phyloP scores from a whole-genome alignment of 1,284 basidiomycete genomes.

The Cryptococcus hybrid region DNA sequence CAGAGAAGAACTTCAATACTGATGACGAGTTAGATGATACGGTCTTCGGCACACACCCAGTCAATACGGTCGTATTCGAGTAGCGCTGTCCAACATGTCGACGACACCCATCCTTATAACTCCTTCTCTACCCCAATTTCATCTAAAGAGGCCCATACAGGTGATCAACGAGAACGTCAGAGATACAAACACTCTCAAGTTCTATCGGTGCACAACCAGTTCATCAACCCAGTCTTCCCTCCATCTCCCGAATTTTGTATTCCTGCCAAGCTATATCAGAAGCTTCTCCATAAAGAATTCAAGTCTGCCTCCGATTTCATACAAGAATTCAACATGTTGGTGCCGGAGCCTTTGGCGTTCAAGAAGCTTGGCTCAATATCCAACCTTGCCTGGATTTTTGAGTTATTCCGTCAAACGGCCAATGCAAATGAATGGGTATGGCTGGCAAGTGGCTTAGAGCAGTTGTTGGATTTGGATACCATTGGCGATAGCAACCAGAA shows the following conservation, averaged over 20 bases:
- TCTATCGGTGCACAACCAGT: background rate
- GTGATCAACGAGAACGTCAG: too few relatives aligned
- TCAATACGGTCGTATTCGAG: slow-evolving; percentile 4
- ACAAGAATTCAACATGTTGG: background rate
- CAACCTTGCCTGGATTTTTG: slow-evolving; percentile 10
- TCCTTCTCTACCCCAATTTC: background rate
- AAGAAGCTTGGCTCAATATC: background rate
- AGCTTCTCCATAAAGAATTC: background rate
- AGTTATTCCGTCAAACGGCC: slow-evolving; percentile 10
- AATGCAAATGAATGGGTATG: slow-evolving; percentile 14
- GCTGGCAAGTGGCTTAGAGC: slow-evolving; percentile 1
- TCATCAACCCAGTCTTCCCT: background rate
- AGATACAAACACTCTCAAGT: background rate
- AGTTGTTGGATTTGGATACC: slow-evolving; percentile 1
- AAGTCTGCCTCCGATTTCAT: background rate
- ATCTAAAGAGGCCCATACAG: too few relatives aligned
- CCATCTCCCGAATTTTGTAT: background rate
- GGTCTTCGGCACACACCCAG: too few relatives aligned
- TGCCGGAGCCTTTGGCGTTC: background rate
- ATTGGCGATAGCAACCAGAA: background rate
- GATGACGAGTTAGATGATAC: too few relatives aligned
- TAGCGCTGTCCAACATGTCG: slow-evolving; percentile 11
- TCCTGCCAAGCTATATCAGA: background rate
- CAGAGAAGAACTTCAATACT: too few relatives aligned
- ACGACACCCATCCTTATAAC: background rate